Evolutionary conservation across 179 eudicot genomes (phyloP), one percentile per base, ranked within the genome.

Genomic region (Beta corolliflora): DNA sequence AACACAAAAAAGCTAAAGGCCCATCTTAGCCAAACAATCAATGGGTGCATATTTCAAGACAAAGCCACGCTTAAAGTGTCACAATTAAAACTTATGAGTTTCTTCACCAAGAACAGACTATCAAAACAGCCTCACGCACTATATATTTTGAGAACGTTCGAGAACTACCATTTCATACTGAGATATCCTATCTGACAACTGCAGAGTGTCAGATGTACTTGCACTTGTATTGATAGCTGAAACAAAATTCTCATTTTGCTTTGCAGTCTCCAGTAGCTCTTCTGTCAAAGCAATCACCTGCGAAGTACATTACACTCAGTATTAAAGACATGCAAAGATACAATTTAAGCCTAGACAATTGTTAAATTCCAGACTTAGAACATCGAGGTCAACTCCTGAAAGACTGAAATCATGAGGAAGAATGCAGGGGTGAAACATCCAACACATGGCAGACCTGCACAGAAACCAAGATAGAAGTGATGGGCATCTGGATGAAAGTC

Each of bases 201-300:
- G 87, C 76, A 83, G 75, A 75, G 75, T 74, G 75, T 85, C 76
- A 84, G 95, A 91, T 74, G 85, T 80, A 83, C 86, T 88, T 73
- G 89, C 84, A 83, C 84, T 82, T 44, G 88, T 73, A 74, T 88
- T 89, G 31, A 82, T 79, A 81, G 69, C 86, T 50, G 85, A 83
- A 81, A 83, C 90, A 46, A 92, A 80, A 87, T 71, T 84, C 70
- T 87, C 97, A 87, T 79, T 91, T 85, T 93, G 93, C 84, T 84
- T 93, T 72, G 99, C 95, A 78, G 99, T 93, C 74, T 81, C 92
- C 86, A 96, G 88, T 80, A 96, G 87, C 86, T 96, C 99, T 88
- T 96, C 93, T 18, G 99, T 96, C 88, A 96, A 83, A 73, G 89
- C 89, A 82, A 96, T 96, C 85, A 96, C 98, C 99, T 96, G 91